Base-by-base conservation (phyloP, 345 rosid species). In the Rhizophora apiculata region DNA sequence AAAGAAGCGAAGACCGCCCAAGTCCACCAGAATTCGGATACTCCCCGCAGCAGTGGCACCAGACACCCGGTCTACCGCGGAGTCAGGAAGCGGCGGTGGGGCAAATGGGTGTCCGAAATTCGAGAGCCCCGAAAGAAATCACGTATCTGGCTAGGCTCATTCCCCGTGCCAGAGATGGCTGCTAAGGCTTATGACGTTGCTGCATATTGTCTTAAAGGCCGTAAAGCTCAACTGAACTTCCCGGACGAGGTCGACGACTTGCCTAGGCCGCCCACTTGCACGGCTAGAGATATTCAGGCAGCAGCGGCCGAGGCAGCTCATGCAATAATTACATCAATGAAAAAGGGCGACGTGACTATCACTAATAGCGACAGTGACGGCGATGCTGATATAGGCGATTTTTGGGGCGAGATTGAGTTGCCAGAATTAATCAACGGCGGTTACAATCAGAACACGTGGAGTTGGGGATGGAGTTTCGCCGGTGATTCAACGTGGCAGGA, bases 21-120 rank as follows among this genome's bases (percentile, higher is more conserved):
- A 61, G 37, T 37, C 61, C 66, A 51, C 58, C 21, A 1, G 13
- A 75, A 69, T 34, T 21, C 67, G 11, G 53, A 68, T 1, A 3
- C 81, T 13, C 68, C 68, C 4, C 16, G 30, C 46, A 48, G 60
- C 68, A 70, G 79, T 24, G 80, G 82, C 53, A 84, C 93, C 0
- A 74, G 91, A 10, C 96, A 89, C 58, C 87, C 96, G 1, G 73
- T 82, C 27, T 91, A 91, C 69, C 85, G 81, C 2, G 96, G 97
- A 2, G 91, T 91, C 32, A 79, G 93, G 27, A 91, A 88, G 75
- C 81, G 97, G 63, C 83, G 85, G 55, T 92, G 97, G 97, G 97
- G 97, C 6, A 89, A 88, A 76, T 92, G 96, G 97, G 97, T 92
- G 62, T 92, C 96, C 2, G 96, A 92, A 70, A 92, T 92, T 27